These are phyloP conservation scores for Umbelopsis sp. DNA, from an alignment of 192 early-diverging fungal species.

Conservation along the genomic window DNA sequence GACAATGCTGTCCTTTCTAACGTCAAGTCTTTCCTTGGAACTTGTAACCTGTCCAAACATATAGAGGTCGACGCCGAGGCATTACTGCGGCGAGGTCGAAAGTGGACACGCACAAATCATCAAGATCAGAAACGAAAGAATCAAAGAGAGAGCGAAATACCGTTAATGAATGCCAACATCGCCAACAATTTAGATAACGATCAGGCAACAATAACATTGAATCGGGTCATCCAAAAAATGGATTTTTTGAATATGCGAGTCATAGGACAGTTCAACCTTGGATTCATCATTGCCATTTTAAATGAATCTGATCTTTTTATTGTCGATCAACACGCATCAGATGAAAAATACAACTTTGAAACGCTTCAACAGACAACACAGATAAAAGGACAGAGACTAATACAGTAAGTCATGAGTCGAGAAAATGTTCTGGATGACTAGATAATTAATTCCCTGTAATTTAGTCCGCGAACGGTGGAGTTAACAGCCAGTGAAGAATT, in stretches of 20 bases:
- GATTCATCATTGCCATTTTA: slow-evolving; percentile 87
- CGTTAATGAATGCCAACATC: slow-evolving; percentile 42
- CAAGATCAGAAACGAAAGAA: not conserved
- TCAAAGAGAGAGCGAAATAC: slow-evolving; percentile 9
- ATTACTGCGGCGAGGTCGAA: not conserved
- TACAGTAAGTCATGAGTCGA: slow-evolving; percentile 46
- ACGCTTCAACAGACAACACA: slow-evolving; percentile 63
- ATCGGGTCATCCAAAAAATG: slow-evolving; percentile 64
- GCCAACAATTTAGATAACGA: slow-evolving; percentile 48
- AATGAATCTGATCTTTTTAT: slow-evolving; percentile 81
- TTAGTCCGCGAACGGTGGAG: slow-evolving; percentile 66
- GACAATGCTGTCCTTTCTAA: not conserved
- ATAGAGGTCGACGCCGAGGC: not conserved
- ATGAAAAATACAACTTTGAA: slow-evolving; percentile 99
- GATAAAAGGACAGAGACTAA: slow-evolving; percentile 69
- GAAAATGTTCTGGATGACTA: not conserved
- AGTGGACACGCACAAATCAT: not conserved
- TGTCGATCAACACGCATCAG: slow-evolving; percentile 96
- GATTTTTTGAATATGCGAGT: slow-evolving; percentile 88
- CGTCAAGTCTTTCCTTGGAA: not conserved
- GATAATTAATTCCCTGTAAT: slow-evolving; percentile 19
- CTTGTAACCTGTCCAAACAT: not conserved
- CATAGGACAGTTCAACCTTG: slow-evolving; percentile 96
- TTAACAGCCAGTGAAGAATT: slow-evolving; percentile 81
- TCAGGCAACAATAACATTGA: slow-evolving; percentile 47